Percentiles rank a stretch among this genome's conserved stretches.
phyloP scores from a whole-genome alignment of 2,329 filamentous ascomycete species.

The Pseudonectria foliicola region DNA sequence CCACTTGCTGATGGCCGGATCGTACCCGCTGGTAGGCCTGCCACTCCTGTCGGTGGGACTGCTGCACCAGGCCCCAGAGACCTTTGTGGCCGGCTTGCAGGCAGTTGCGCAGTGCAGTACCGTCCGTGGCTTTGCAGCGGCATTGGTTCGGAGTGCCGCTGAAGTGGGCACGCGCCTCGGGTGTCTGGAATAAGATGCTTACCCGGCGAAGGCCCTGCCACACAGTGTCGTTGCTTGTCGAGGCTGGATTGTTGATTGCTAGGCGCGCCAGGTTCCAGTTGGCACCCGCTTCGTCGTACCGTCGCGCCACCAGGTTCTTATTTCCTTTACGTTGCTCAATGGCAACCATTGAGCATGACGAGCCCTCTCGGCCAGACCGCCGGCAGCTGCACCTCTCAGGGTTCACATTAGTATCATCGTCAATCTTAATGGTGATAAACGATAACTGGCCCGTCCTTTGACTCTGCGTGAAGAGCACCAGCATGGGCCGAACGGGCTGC shows the following conservation, averaged over 20 bases:
- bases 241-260: conserved; percentile 20
- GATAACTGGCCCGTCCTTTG: conserved; percentile 13
- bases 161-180: conserved; percentile 16
- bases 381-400: conserved; percentile 29
- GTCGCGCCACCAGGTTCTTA: conserved; percentile 16
- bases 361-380: conserved; percentile 18
- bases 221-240: conserved; percentile 9
- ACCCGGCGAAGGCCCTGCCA: conserved; percentile 23
- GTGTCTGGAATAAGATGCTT: conserved; percentile 23
- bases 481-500: conserved; percentile 26
- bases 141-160: conserved; percentile 23
- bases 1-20: conserved; percentile 17
- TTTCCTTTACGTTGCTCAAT: conserved; percentile 24
- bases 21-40: conserved; percentile 15
- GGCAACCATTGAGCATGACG: conserved; percentile 15
- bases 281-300: conserved; percentile 18
- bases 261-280: conserved; percentile 27
- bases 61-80: conserved; percentile 24
- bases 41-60: conserved; percentile 19
- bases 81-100: conserved; percentile 21
- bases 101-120: conserved; percentile 18
- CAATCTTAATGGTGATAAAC: conserved; percentile 26
- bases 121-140: conserved; percentile 18
- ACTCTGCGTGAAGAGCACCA: conserved; percentile 27
- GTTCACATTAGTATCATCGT: conserved; percentile 26